Evolutionary conservation across 257 asterid species (phyloP), one percentile per base, ranked within the genome.

Genomic region (Plectranthus barbatus): DNA sequence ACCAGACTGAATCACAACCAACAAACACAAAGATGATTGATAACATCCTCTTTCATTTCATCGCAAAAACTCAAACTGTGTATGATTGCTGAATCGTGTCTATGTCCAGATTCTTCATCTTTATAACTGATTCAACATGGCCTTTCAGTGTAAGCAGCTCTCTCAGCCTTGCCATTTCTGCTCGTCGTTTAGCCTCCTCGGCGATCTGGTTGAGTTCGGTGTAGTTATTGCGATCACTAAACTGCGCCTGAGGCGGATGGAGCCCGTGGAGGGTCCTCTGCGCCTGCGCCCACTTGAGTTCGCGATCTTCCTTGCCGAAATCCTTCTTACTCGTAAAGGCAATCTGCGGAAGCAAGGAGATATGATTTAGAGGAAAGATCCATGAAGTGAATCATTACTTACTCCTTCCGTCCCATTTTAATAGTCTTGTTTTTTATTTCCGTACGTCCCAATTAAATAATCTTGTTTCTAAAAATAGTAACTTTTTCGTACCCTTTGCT

Each of bases 251-350:
- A 4, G 94, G 90, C 55, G 81, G 76, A 64, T 79, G 83, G 63
- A 85, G 84, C 70, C 94, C 94, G 7, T 83, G 86, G 45, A 81
- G 81, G 29, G 84, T 83, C 75, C 94, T 81, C 29, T 86, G 86
- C 3, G 84, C 88, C 45, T 75, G 90, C 3, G 81, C 90, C 94
- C 86, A 83, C 70, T 79, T 83, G 13, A 70, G 88, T 48, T 83
- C 86, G 9, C 90, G 79, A 11, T 83, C 86, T 67, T 84, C 95
- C 70, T 80, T 86, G 9, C 91, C 95, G 23, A 84, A 86, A 57
- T n/a, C n/a, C n/a, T n/a, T n/a, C n/a, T n/a, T n/a, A n/a, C n/a
- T n/a, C n/a, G n/a, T n/a, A n/a, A n/a, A n/a, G n/a, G n/a, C n/a
- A n/a, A n/a, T n/a, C n/a, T n/a, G n/a, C n/a, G n/a, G n/a, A n/a